Base-by-base conservation (phyloP, 2,329 filamentous ascomycete species). In the Colletotrichum endophyticum region DNA sequence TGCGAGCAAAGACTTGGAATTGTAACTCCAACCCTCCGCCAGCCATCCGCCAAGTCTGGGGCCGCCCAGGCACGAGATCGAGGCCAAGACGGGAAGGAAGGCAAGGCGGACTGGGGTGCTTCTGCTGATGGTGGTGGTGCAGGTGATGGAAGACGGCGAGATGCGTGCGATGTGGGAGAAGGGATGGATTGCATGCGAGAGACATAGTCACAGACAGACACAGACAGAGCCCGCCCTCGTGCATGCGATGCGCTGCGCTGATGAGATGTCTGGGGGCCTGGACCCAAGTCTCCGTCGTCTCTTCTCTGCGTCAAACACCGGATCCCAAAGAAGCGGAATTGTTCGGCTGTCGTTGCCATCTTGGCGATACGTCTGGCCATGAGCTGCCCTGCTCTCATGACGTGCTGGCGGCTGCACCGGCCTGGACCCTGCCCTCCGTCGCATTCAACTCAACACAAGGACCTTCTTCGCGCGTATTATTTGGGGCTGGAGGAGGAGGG, bases 51-150 rank as follows among this genome's bases (percentile, higher is more conserved):
- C 74, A 64, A 73, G 64, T 76, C 74, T 66, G 66, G 66, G 74
- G 71, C 64, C 44, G 73, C 64, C 36, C 44, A 73, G 70, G 64
- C 53, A 64, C 49, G 27, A 74, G 71, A 73, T 74, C 64, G 74
- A 36, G n/a, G 71, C 70, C 74, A 74, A 76, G 74, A 76, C 70
- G 66, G 70, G 70, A 76, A 70, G 70, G 59, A 73, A 69, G 56
- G n/a, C 15, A 34, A 62, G 30, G 7, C 15, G 19, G 68, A 53
- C 25, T 30, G 59, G 59, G 59, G 59, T 53, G 44, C n/a, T 22
- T 53, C 44, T 53, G 44, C 44, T 53, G 44, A 53, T 53, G 44
- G 44, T 53, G 44, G 44, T 49, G 57, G 7, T 27, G 63, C 34
- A 36, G 34, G 27, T 39, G 25, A 4, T 13, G 28, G 59, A 36